Evolutionary conservation across 495 filamentous ascomycete species (phyloP).

Genomic region (Aspergillus mulundensis): DNA sequence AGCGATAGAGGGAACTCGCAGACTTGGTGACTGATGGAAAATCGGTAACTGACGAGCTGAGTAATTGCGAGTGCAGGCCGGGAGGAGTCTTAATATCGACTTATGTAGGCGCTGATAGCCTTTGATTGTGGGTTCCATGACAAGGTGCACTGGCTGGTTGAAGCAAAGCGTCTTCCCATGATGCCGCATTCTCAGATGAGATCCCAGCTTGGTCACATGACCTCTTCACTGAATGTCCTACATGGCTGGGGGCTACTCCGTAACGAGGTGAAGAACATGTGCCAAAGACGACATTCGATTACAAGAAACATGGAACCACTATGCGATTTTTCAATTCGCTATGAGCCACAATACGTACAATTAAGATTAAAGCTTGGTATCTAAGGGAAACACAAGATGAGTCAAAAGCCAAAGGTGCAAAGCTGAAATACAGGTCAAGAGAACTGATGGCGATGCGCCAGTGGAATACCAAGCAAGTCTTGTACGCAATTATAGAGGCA

Average conservation of each 20-base stretch:
- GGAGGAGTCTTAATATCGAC: not conserved
- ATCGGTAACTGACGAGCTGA: not conserved
- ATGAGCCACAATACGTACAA: not conserved
- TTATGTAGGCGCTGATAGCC: constrained; percentile 1
- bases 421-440: constrained; percentile 1
- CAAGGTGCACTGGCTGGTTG: not conserved
- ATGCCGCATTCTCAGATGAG: not conserved
- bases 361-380: not conserved
- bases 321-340: not conserved
- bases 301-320: too few species aligned
- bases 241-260: too few species aligned
- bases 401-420: not conserved
- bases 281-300: too few species aligned
- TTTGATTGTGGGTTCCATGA: constrained; percentile 11
- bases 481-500: not conserved
- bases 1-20: not conserved
- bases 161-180: not conserved
- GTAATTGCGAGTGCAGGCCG: not conserved
- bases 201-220: not conserved
- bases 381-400: not conserved
- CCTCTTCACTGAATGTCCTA: not conserved
- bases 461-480: not conserved
- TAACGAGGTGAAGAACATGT: too few species aligned
- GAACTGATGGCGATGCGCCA: not conserved
- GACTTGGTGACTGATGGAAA: not conserved